Evolutionary conservation across 148 eudicot genomes (phyloP).

Genomic region (Drosera capensis): DNA sequence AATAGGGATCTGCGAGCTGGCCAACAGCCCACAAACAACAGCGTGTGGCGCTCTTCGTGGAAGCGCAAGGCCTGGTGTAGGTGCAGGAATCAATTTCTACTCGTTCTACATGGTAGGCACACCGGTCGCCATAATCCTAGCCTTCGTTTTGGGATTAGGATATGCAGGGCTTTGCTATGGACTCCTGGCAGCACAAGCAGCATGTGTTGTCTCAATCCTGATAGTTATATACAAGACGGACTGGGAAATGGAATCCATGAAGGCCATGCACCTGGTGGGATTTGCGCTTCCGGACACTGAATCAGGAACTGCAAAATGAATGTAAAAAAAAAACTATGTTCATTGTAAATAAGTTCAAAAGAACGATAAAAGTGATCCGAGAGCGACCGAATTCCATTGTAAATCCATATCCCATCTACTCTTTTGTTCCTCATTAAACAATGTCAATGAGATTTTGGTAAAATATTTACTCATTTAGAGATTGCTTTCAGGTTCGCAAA

Average conservation of each 20-base stretch:
- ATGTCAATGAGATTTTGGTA: too few species aligned
- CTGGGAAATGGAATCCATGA: slow-evolving; percentile 57
- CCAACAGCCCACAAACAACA: slow-evolving; percentile 87
- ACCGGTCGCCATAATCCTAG: slow-evolving; percentile 59
- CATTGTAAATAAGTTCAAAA: too few species aligned
- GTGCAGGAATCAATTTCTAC: slow-evolving; percentile 60
- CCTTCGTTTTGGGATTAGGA: slow-evolving; percentile 35
- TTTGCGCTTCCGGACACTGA: slow-evolving; percentile 13
- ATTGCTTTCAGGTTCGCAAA: too few species aligned
- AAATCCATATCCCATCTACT: too few species aligned
- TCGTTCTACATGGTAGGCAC: slow-evolving; percentile 71
- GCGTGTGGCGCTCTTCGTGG: slow-evolving; percentile 79
- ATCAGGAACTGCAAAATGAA: too few species aligned
- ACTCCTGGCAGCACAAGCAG: slow-evolving; percentile 59
- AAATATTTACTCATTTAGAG: too few species aligned
- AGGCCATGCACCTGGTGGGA: slow-evolving; percentile 65
- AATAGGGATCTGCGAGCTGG: slow-evolving; percentile 69
- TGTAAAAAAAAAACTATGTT: too few species aligned
- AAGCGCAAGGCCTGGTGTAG: slow-evolving; percentile 56
- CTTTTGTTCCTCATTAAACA: too few species aligned
- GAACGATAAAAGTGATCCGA: too few species aligned
- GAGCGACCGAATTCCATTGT: too few species aligned
- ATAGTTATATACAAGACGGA: slow-evolving; percentile 40
- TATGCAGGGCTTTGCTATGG: slow-evolving; percentile 73
- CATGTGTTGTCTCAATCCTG: slow-evolving; percentile 47